These are phyloP conservation scores for Dactylorhiza incarnata DNA, from an alignment of 106 monocot genomes.

Conservation along the genomic window DNA sequence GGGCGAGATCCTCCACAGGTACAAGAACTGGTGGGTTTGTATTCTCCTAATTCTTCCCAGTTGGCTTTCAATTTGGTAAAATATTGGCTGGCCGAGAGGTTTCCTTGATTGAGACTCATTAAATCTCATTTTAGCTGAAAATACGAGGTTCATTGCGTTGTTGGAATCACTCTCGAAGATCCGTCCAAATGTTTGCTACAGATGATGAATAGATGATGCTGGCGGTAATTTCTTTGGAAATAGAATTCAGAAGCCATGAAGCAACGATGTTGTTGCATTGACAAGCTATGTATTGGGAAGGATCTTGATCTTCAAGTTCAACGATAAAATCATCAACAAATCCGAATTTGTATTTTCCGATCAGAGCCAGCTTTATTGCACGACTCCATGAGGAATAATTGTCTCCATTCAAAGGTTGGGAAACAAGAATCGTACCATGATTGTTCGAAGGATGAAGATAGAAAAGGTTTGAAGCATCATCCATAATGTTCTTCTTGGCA, in stretches of 20 bases:
- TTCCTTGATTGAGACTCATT: neutral
- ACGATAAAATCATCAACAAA: neutral
- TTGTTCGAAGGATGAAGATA: neutral
- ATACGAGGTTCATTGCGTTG: neutral
- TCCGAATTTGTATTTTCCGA: neutral
- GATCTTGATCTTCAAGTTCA: neutral
- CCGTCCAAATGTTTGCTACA: neutral
- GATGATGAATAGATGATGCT: neutral
- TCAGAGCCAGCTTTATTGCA: neutral
- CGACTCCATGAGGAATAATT: neutral
- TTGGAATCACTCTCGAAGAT: neutral
- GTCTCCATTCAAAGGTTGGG: neutral
- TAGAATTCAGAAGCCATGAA: neutral
- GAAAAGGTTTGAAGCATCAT: neutral
- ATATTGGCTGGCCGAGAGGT: neutral
- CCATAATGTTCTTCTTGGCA: too few species aligned
- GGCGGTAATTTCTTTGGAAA: neutral
- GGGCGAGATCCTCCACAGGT: too few species aligned
- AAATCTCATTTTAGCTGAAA: neutral
- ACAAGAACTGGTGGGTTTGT: too few species aligned
- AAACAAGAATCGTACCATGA: neutral
- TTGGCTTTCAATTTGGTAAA: neutral
- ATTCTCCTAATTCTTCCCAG: too few species aligned
- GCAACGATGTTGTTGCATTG: neutral
- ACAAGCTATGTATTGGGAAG: neutral